Base-by-base conservation (phyloP, 1,139 yeast genomes). In the Yamadazyma epiphylla region DNA sequence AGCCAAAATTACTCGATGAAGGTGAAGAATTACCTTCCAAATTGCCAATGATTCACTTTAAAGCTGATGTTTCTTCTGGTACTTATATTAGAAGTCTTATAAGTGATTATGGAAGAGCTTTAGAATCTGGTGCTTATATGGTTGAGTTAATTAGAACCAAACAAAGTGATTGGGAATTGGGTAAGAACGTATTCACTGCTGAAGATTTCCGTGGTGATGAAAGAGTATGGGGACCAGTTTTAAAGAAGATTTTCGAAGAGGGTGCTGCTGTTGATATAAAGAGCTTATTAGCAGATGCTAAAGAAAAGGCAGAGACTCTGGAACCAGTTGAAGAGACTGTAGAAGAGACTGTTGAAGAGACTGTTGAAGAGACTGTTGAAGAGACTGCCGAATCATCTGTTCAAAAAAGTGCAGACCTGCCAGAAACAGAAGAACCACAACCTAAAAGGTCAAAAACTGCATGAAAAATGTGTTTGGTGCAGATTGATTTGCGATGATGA, bases 41-140 rank as follows among this genome's bases (percentile, higher is more conserved):
- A 33, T 53, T 67, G 22, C 96, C 96, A 1, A 45, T 82, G 34
- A 47, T 88, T 22, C 91, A 83, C 46, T 74, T 91, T 43, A 71
- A 72, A 9, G 76, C 94, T 9, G 74, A 77, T 27, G 98, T 91
- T 1, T 84, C 96, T 1, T 87, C 97, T 0, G 99, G 99, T 1
- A 91, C 98, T 0, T 94, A 94, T 48, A 89, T 94, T 29, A 72
- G 98, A 43, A 84, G 96, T 11, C 63, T 94, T 35, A 70, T 91
- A 28, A 87, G 95, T 55, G 98, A 94, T 49, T 70, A 86, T 29
- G 97, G 96, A 2, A 73, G 85, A 38, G 82, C 91, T 0, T 60
- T 89, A 51, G 81, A 81, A 12, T 77, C 89, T 0, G 77, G 88
- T 12, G 88, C 95, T 0, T 89, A 87, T 49, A 89, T 94, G 96